A percentile compares a stretch with the other conserved stretches of the same genome.
phyloP scores from a whole-genome alignment of 768 basidiomycete genomes.

The Rhodotorula toruloides region DNA sequence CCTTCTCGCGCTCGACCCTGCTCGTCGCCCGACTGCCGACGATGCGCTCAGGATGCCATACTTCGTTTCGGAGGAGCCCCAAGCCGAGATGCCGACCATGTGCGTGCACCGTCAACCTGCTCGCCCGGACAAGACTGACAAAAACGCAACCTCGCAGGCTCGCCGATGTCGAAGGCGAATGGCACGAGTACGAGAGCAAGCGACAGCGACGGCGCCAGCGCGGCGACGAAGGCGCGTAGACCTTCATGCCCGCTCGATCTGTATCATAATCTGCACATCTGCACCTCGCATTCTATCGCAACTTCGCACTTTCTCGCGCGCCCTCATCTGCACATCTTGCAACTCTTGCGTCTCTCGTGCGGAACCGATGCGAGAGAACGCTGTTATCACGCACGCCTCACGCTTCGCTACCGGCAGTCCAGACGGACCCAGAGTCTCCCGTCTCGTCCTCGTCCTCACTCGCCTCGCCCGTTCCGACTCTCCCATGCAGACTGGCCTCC shows the following conservation, averaged over 20 bases:
- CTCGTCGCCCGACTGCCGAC: constrained; percentile 64
- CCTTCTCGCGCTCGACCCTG: constrained; percentile 75
- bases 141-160: constrained; percentile 44
- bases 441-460: not conserved
- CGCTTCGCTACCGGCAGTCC: too few species aligned
- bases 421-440: too few species aligned
- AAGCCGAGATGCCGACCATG: constrained; percentile 69
- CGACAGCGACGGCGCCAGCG: constrained; percentile 53
- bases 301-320: too few species aligned
- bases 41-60: constrained; percentile 79
- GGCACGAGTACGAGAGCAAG: constrained; percentile 97
- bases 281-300: not conserved
- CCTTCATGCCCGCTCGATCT: not conserved
- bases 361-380: too few species aligned
- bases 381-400: too few species aligned
- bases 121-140: not conserved
- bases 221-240: constrained; percentile 18
- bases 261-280: too few species aligned
- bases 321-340: too few species aligned
- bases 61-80: constrained; percentile 74
- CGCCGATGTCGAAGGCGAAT: constrained; percentile 83
- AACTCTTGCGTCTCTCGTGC: not conserved
- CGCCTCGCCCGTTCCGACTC: too few species aligned
- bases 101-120: constrained; percentile 45
- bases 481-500: too few species aligned